These are phyloP conservation scores for Coemansia aciculifera DNA, from an alignment of 192 early-diverging fungal genomes.

Conservation along the genomic window DNA sequence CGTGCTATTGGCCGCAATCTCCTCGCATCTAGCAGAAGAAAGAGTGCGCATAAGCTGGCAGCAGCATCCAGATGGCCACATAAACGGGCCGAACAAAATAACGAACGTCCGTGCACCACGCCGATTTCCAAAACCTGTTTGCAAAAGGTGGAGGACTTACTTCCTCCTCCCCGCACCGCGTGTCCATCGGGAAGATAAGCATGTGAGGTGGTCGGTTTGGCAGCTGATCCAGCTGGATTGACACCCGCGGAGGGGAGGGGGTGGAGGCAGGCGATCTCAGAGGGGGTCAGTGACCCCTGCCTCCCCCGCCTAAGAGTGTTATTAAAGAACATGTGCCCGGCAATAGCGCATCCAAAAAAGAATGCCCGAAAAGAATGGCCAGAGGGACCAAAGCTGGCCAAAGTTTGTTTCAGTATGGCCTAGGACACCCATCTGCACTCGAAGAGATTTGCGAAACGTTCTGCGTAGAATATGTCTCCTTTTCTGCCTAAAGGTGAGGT, in stretches of 20 bases:
- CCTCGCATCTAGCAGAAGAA: background rate
- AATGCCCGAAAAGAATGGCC: slow-evolving; percentile 1
- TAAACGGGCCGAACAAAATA: slow-evolving; percentile 12
- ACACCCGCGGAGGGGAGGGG: background rate
- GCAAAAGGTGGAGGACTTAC: background rate
- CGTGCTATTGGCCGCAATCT: slow-evolving; percentile 3
- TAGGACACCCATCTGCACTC: background rate
- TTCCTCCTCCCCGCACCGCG: background rate
- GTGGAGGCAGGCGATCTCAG: background rate
- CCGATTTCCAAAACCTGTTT: background rate
- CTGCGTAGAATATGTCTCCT: background rate
- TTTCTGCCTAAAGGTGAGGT: background rate
- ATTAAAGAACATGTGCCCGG: background rate
- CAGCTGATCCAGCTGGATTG: background rate
- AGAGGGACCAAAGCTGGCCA: background rate
- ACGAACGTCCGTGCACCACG: background rate
- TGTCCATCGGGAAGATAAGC: slow-evolving; percentile 3
- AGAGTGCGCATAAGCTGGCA: background rate
- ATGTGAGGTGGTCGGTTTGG: slow-evolving; percentile 3
- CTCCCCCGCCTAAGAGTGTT: background rate
- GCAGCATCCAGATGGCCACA: background rate
- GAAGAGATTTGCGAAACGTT: background rate
- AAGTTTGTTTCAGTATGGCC: background rate
- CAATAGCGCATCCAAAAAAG: background rate
- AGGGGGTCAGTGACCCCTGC: background rate